Evolutionary conservation across 257 asterid genomes (phyloP).

Genomic region (Salvia rosmarinus): DNA sequence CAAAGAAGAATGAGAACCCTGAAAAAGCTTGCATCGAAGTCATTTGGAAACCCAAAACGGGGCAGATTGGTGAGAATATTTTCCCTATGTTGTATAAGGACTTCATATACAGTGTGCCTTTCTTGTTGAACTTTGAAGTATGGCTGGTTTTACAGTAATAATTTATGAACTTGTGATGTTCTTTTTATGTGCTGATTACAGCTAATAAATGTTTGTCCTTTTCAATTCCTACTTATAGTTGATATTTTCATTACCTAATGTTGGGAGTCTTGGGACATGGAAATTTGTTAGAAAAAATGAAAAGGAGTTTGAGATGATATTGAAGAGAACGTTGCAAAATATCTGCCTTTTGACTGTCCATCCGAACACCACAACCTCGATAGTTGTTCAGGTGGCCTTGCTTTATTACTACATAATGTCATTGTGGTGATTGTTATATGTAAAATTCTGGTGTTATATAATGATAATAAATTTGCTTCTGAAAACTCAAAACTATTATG

Average conservation of each 20-base stretch:
- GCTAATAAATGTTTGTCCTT: conserved; percentile 11
- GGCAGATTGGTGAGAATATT: conserved; percentile 65
- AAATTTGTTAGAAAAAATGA: conserved; percentile 60
- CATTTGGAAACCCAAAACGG: conserved; percentile 87
- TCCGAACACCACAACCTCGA: conserved; percentile 92
- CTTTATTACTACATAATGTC: background rate
- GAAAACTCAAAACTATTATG: too few species aligned
- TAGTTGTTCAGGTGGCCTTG: conserved; percentile 69
- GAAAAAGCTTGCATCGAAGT: conserved; percentile 92
- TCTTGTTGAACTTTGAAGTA: too few species aligned
- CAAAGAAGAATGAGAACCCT: conserved; percentile 91
- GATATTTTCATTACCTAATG: conserved; percentile 17
- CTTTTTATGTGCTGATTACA: too few species aligned
- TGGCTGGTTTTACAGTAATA: too few species aligned
- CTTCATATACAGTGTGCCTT: too few species aligned
- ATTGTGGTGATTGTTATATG: background rate
- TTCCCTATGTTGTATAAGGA: background rate
- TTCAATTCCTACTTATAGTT: background rate
- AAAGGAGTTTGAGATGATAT: conserved; percentile 90
- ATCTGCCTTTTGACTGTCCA: conserved; percentile 77
- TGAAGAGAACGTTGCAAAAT: conserved; percentile 83
- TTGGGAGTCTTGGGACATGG: conserved; percentile 27
- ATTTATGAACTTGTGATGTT: too few species aligned
- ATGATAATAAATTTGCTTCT: too few species aligned
- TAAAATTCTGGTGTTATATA: background rate